A percentile compares a stretch with the other conserved stretches of the same genome.
These are phyloP conservation scores for Tricholoma sp. DNA, from an alignment of 768 basidiomycete genomes.

Conservation along the genomic window DNA sequence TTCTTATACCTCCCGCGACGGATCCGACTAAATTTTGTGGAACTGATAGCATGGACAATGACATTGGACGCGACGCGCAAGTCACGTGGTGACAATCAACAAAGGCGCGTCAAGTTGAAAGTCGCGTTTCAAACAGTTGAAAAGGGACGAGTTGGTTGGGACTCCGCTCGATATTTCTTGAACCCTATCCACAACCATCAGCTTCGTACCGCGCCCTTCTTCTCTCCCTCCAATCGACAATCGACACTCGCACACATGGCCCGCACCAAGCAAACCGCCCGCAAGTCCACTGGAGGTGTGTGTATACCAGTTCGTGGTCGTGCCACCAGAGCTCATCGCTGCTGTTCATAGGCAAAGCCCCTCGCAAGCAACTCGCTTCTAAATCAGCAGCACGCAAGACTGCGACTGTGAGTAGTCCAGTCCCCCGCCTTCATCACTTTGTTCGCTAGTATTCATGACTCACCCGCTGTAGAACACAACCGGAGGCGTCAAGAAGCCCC, in stretches of 20 bases:
- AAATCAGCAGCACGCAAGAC: constrained; percentile 58
- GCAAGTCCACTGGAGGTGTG: constrained; percentile 71
- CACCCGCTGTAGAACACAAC: constrained; percentile 32
- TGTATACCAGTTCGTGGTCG: not conserved
- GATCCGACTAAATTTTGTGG: too few relatives aligned
- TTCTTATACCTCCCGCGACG: too few relatives aligned
- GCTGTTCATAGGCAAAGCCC: constrained; percentile 43
- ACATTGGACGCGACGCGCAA: not conserved
- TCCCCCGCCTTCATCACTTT: not conserved
- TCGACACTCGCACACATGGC: constrained; percentile 41
- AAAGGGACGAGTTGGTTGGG: constrained; percentile 19
- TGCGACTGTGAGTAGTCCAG: constrained; percentile 30
- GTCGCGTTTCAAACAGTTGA: constrained; percentile 17
- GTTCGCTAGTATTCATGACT: not conserved
- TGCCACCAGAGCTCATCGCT: not conserved
- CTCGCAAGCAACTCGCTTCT: constrained; percentile 56
- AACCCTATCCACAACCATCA: constrained; percentile 22
- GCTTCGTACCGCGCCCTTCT: not conserved
- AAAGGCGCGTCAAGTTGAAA: constrained; percentile 7
- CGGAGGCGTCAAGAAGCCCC: constrained; percentile 77
- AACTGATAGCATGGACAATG: too few relatives aligned
- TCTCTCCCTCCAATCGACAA: not conserved
- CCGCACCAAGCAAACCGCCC: constrained; percentile 73
- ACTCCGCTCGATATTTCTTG: constrained; percentile 17
- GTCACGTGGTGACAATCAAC: constrained; percentile 8